These are phyloP conservation scores for Warburgia ugandensis DNA, from an alignment of 164 flowering plant species.

Conservation along the genomic window DNA sequence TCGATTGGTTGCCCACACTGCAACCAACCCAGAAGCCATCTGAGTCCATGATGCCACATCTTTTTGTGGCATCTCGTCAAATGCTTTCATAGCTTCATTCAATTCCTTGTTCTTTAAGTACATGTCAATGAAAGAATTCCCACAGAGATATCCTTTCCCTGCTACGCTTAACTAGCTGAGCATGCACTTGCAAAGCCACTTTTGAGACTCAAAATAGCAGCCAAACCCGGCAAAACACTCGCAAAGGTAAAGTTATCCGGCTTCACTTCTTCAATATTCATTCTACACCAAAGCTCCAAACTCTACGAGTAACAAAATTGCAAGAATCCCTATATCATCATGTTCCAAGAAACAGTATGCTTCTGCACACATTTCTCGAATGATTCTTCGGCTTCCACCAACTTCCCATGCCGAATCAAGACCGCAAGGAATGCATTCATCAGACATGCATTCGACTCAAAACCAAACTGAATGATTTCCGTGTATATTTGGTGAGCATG, in stretches of 20 bases:
- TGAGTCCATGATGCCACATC: constrained; percentile 75
- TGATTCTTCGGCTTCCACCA: constrained; percentile 36
- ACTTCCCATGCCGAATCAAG: constrained; percentile 35
- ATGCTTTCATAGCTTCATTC: constrained; percentile 43
- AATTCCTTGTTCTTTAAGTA: constrained; percentile 49
- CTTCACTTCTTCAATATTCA: constrained; percentile 45
- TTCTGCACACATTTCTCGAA: constrained; percentile 33
- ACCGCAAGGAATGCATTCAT: constrained; percentile 53
- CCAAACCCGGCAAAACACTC: constrained; percentile 51
- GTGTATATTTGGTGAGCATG: constrained; percentile 36
- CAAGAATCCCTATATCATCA: constrained; percentile 60
- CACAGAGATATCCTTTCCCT: constrained; percentile 55
- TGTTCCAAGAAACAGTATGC: constrained; percentile 74
- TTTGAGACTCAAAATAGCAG: constrained; percentile 30
- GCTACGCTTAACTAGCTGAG: constrained; percentile 53
- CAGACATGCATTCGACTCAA: constrained; percentile 43
- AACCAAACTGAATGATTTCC: constrained; percentile 39
- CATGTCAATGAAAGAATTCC: constrained; percentile 72
- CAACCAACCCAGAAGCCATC: constrained; percentile 65
- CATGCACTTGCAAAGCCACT: constrained; percentile 69
- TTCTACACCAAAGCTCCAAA: constrained; percentile 50
- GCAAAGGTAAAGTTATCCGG: constrained; percentile 66
- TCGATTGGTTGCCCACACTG: constrained; percentile 47
- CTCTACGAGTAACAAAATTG: constrained; percentile 27
- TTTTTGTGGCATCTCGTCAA: constrained; percentile 41